Evolutionary conservation across 2,329 filamentous ascomycete species (phyloP).

Genomic region (Trichoderma simmonsii): DNA sequence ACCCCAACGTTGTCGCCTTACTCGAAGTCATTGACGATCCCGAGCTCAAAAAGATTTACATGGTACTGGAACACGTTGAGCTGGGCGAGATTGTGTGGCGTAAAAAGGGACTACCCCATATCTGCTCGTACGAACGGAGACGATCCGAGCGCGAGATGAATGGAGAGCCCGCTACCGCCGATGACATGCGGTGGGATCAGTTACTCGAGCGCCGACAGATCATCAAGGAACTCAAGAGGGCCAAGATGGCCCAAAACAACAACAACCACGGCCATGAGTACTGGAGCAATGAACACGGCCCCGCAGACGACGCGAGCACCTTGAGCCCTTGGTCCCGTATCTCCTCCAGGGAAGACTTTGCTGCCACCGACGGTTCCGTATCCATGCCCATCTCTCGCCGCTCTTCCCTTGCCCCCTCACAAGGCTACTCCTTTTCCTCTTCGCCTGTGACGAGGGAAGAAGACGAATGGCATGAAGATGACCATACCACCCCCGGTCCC

Average conservation of each 20-base stretch:
- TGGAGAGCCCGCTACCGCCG: slow-evolving; percentile 55
- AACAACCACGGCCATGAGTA: slow-evolving; percentile 55
- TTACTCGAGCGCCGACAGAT: slow-evolving; percentile 58
- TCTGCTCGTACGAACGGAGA: slow-evolving; percentile 77
- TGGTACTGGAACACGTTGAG: slow-evolving; percentile 93
- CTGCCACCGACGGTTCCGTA: slow-evolving; percentile 33
- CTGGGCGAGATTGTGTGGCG: slow-evolving; percentile 93
- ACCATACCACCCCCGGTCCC: slow-evolving; percentile 53
- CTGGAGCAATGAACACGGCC: slow-evolving; percentile 84
- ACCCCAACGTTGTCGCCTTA: slow-evolving; percentile 93
- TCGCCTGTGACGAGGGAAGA: slow-evolving; percentile 30
- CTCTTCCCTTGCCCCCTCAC: slow-evolving; percentile 47
- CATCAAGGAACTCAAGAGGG: slow-evolving; percentile 55
- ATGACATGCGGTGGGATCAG: slow-evolving; percentile 59
- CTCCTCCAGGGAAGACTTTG: slow-evolving; percentile 41
- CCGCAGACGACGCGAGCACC: slow-evolving; percentile 49
- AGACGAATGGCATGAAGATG: slow-evolving; percentile 40
- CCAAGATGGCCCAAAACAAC: slow-evolving; percentile 49
- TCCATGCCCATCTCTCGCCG: slow-evolving; percentile 41
- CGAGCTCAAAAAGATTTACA: slow-evolving; percentile 94
- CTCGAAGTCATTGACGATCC: slow-evolving; percentile 98
- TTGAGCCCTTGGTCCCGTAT: slow-evolving; percentile 41
- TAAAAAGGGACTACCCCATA: slow-evolving; percentile 78
- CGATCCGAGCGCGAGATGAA: slow-evolving; percentile 71
- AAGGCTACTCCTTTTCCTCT: slow-evolving; percentile 47